Conservation (phyloP, 352 stramenopile genomes). For the Phytophthora pluvialis region DNA sequence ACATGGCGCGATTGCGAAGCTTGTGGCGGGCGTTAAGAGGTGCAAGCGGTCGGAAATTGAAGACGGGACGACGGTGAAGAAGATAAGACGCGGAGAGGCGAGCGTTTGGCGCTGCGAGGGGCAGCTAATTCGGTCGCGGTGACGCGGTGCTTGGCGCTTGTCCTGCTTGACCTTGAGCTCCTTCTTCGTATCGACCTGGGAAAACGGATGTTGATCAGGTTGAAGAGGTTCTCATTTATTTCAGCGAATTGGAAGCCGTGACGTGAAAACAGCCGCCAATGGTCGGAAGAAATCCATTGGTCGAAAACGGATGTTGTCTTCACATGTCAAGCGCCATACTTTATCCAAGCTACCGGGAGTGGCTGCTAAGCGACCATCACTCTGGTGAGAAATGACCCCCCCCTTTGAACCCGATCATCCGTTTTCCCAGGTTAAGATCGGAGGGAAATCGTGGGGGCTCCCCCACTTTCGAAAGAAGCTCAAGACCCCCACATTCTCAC, state of each 20-base stretch:
- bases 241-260: conserved; percentile 7
- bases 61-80: background rate
- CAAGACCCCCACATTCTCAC: background rate
- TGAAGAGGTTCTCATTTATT: conserved; percentile 22
- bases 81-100: conserved; percentile 10
- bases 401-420: too few relatives aligned
- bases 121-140: conserved; percentile 10
- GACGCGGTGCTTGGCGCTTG: background rate
- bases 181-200: conserved; percentile 13
- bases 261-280: conserved; percentile 1
- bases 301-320: conserved; percentile 28
- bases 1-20: conserved; percentile 39
- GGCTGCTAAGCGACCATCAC: conserved; percentile 28
- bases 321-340: background rate
- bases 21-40: background rate
- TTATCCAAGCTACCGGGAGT: conserved; percentile 1
- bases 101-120: conserved; percentile 1
- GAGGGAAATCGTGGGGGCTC: conserved; percentile 19
- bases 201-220: conserved; percentile 24
- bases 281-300: conserved; percentile 36
- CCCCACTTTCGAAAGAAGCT: conserved; percentile 62
- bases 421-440: conserved; percentile 3
- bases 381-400: background rate
- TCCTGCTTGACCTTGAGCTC: background rate
- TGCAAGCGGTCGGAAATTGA: background rate